Conservation (phyloP, 805 yeast species). For the Candida incommunis region DNA sequence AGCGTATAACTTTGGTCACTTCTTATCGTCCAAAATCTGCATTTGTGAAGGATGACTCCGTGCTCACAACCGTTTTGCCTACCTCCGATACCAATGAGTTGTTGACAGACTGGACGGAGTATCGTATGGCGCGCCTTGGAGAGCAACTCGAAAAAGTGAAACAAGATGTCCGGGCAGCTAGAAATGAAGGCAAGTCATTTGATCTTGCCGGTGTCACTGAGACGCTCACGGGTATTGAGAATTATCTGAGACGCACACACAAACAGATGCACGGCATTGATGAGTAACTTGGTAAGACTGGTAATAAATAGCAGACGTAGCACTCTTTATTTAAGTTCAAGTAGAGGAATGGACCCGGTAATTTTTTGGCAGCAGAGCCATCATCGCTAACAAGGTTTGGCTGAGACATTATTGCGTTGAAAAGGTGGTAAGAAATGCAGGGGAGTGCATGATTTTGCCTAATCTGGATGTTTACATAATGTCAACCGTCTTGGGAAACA, state of each 20-base stretch:
- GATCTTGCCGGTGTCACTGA: not conserved
- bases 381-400: not conserved
- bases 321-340: not conserved
- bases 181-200: not conserved
- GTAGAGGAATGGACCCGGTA: not conserved
- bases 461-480: too few species aligned
- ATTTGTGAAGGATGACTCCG: constrained; percentile 15
- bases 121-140: constrained; percentile 5
- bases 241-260: not conserved
- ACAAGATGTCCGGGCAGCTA: not conserved
- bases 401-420: not conserved
- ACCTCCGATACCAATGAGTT: constrained; percentile 8
- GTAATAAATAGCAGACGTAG: not conserved
- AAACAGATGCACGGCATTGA: not conserved
- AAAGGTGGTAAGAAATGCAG: not conserved
- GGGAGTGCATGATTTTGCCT: not conserved
- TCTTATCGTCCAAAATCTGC: constrained; percentile 17
- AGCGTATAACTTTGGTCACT: constrained; percentile 20
- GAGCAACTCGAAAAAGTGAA: not conserved
- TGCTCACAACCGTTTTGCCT: constrained; percentile 16
- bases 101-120: constrained; percentile 12
- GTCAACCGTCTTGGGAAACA: too few species aligned
- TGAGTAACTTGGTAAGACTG: too few species aligned
- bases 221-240: not conserved
- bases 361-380: not conserved